Base-by-base conservation (phyloP, 495 filamentous ascomycete species). In the Aspergillus incahuasiensis region DNA sequence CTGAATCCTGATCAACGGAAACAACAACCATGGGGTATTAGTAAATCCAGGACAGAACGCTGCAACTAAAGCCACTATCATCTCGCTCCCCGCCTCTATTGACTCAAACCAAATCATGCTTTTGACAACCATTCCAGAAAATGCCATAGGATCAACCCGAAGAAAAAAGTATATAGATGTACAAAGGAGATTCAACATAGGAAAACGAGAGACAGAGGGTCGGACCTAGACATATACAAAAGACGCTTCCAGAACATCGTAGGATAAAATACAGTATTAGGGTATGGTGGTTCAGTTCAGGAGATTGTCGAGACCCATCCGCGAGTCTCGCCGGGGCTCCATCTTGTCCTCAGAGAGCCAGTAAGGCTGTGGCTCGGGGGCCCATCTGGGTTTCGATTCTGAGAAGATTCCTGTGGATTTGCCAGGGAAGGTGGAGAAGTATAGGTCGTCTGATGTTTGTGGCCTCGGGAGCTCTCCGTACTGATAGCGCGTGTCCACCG, bases 291-390 rank as follows among this genome's bases (percentile, higher is more conserved):
- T 65, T 54, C 57, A 75, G 54, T 75, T 75, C 38, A 75, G 63
- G 45, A 75, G 53, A 21, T 63, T 73, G 55, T 68, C 61, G 19
- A 77, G 61, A 35, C 73, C 72, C 71, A 77, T 77, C 15, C 74
- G 73, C n/a, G 66, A 71, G 57, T 77, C 74, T n/a, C 72, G 72
- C 28, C 64, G 40, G 19, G 67, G 47, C 44, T 72, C 68, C 5
- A 59, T 20, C 15, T 57, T 54, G 18, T 59, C 54, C 12, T 42
- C 19, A 19, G 48, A 18, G 21, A 40, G 42, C 69, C 67, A 71
- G 3, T 67, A 75, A 5, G 69, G 58, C 39, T 66, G 70, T 48
- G 65, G 60, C 38, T 70, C 70, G 34, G 64, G 43, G 54, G 64
- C 61, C 69, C 70, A 75, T 19, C 65, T 60, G 48, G 62, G 58